phyloP scores from a whole-genome alignment of 208 protist species.

The Acanthamoeba quina region DNA sequence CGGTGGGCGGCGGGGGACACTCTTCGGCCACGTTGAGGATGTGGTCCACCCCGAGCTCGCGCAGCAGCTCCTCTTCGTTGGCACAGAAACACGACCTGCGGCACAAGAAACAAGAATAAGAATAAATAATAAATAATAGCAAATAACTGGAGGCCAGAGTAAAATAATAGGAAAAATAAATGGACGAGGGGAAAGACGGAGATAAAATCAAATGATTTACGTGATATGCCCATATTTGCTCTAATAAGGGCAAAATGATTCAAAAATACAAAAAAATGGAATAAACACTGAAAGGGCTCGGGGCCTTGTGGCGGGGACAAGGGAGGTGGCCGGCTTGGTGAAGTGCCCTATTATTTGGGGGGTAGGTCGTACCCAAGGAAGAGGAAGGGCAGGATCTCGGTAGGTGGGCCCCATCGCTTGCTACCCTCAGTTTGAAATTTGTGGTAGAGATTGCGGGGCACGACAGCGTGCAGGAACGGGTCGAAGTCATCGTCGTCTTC shows the following conservation, averaged over 20 bases:
- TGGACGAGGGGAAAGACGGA: not conserved
- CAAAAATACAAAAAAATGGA: not conserved
- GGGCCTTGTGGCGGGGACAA: not conserved
- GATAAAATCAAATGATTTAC: not conserved
- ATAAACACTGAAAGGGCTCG: not conserved
- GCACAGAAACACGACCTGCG: conserved; percentile 38
- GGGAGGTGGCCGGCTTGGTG: not conserved
- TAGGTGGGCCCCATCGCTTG: conserved; percentile 29
- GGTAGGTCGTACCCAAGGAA: conserved; percentile 7
- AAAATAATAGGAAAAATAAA: too few relatives aligned
- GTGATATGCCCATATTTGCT: not conserved
- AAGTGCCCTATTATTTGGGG: not conserved
- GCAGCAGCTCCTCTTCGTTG: conserved; percentile 3
- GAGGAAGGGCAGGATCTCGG: conserved; percentile 53
- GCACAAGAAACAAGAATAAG: not conserved
- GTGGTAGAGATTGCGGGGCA: conserved; percentile 24
- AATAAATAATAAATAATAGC: too few relatives aligned
- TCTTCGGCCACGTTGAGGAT: conserved; percentile 43
- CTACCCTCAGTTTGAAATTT: conserved; percentile 30
- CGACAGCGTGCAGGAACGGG: conserved; percentile 27
- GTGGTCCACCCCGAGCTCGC: conserved; percentile 10
- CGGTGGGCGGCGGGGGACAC: conserved; percentile 23
- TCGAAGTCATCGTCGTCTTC: conserved; percentile 50
- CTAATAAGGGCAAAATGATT: not conserved
- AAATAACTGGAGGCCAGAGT: too few relatives aligned